Evolutionary conservation across 176 grass and related monocot genomes (phyloP).

Genomic region (Eleusine coracana): DNA sequence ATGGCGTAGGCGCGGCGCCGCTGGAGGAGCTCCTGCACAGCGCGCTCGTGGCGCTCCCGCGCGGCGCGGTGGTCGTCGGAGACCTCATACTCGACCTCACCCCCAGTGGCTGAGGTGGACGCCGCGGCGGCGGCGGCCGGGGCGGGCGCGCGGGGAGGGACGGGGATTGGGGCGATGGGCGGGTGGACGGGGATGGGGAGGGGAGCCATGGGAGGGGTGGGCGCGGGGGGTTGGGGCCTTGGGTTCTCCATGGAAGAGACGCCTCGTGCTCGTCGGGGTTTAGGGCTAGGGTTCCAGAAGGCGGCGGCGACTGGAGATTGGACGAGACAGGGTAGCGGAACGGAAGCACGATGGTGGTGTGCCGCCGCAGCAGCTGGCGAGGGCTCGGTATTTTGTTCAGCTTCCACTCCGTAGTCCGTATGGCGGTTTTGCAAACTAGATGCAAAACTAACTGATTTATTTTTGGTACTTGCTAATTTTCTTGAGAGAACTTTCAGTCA

Average conservation of each 20-base stretch:
- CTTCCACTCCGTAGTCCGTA: no score
- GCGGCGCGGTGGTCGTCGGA: slow-evolving; percentile 84
- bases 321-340: neutral
- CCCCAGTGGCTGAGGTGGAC: slow-evolving; percentile 15
- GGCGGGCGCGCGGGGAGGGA: slow-evolving; percentile 38
- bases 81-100: slow-evolving; percentile 68
- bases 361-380: neutral
- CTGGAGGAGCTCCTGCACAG: slow-evolving; percentile 89
- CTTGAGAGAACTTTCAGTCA: no score
- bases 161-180: slow-evolving; percentile 64
- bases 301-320: neutral
- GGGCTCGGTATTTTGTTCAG: no score
- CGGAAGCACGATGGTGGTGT: neutral
- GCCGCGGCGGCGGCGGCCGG: slow-evolving; percentile 10
- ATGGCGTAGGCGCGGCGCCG: slow-evolving; percentile 88
- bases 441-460: no score
- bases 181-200: slow-evolving; percentile 48
- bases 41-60: slow-evolving; percentile 90
- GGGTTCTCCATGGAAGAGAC: slow-evolving; percentile 51
- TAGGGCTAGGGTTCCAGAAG: slow-evolving; percentile 44
- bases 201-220: slow-evolving; percentile 41
- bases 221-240: slow-evolving; percentile 24
- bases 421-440: no score
- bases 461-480: no score
- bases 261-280: neutral